Percentiles rank a stretch among this genome's conserved stretches.
Evolutionary conservation across 2,329 filamentous ascomycete species (phyloP).

Genomic region (Keithomyces neogunnii): DNA sequence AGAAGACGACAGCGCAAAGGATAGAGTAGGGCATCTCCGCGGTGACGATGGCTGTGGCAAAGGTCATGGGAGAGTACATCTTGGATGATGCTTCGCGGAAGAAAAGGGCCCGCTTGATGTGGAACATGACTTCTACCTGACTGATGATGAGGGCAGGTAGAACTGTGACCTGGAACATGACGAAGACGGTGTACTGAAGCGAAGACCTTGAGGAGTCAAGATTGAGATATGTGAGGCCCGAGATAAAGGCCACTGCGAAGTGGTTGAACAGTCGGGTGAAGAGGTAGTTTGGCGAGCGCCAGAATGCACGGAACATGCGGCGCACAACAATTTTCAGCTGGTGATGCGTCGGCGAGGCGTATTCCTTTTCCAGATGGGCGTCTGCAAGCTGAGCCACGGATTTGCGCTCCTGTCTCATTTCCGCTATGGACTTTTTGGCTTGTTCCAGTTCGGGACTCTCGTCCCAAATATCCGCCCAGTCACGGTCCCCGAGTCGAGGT

Average conservation of each 20-base stretch:
- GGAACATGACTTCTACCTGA: conserved; percentile 74
- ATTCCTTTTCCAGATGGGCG: conserved; percentile 60
- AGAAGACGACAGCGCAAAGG: conserved; percentile 73
- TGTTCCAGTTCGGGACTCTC: conserved; percentile 62
- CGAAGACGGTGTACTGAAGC: conserved; percentile 79
- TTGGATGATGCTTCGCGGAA: conserved; percentile 81
- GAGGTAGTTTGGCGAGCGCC: conserved; percentile 80
- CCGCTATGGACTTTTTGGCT: conserved; percentile 56
- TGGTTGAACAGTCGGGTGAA: conserved; percentile 85
- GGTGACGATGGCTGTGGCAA: conserved; percentile 67
- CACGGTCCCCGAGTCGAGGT: conserved; percentile 61
- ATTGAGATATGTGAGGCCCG: conserved; percentile 71
- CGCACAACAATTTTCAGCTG: conserved; percentile 69
- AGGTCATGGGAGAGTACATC: conserved; percentile 76
- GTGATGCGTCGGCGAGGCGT: conserved; percentile 69
- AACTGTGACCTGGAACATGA: conserved; percentile 84
- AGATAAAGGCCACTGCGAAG: conserved; percentile 66
- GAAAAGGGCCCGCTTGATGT: conserved; percentile 70
- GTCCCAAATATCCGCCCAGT: conserved; percentile 76
- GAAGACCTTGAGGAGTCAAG: conserved; percentile 67
- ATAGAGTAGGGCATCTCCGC: conserved; percentile 81
- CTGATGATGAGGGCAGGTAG: conserved; percentile 75
- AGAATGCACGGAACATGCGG: conserved; percentile 71
- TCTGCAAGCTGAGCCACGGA: conserved; percentile 31
- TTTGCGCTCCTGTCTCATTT: conserved; percentile 54